Conservation (phyloP, 805 yeast genomes). For the Myxozyma geophila region DNA sequence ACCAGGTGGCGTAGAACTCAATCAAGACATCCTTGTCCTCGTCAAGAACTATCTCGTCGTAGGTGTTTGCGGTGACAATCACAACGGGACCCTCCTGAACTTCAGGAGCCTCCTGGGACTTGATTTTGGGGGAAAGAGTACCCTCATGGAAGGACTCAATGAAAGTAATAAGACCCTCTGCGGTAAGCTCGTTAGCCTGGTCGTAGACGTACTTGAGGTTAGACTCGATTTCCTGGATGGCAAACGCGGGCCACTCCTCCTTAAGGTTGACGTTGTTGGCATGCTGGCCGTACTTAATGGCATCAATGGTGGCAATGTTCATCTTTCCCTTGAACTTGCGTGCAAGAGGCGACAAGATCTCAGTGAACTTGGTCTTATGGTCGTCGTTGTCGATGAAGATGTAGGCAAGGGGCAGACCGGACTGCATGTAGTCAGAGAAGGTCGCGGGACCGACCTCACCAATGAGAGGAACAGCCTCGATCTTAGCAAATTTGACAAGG, state of each 20-base stretch:
- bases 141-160: slow-evolving; percentile 68
- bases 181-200: slow-evolving; percentile 60
- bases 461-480: slow-evolving; percentile 77
- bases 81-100: slow-evolving; percentile 74
- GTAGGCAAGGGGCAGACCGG: slow-evolving; percentile 82
- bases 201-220: slow-evolving; percentile 79
- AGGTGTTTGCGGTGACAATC: slow-evolving; percentile 79
- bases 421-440: slow-evolving; percentile 71
- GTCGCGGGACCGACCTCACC: slow-evolving; percentile 86
- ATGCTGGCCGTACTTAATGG: slow-evolving; percentile 77
- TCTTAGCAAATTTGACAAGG: slow-evolving; percentile 55
- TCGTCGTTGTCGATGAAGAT: slow-evolving; percentile 76
- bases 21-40: slow-evolving; percentile 75
- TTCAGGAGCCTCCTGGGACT: slow-evolving; percentile 86
- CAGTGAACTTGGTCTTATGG: slow-evolving; percentile 62
- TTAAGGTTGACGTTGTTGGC: slow-evolving; percentile 83
- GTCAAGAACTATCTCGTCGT: slow-evolving; percentile 66
- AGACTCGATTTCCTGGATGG: slow-evolving; percentile 69
- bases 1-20: slow-evolving; percentile 85
- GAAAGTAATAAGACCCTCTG: slow-evolving; percentile 61
- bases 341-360: slow-evolving; percentile 64
- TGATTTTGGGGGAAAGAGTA: slow-evolving; percentile 69
- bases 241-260: slow-evolving; percentile 88
- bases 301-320: slow-evolving; percentile 89
- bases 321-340: slow-evolving; percentile 76